A percentile compares a stretch with the other conserved stretches of the same genome.
These are phyloP conservation scores for Sugiyamaella castrensis DNA, from an alignment of 1,139 yeast genomes.

Conservation along the genomic window DNA sequence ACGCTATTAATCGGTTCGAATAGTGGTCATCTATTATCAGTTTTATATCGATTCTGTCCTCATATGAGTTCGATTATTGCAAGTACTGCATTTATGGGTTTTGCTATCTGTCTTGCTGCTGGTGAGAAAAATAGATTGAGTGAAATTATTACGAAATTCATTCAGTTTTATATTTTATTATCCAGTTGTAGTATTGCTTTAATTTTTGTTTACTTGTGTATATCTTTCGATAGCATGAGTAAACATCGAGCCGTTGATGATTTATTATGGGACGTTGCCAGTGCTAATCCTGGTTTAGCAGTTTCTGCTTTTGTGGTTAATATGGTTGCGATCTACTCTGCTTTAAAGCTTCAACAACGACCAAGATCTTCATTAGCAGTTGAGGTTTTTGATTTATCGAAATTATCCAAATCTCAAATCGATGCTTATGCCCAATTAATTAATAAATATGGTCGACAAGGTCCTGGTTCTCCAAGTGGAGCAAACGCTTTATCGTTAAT, in stretches of 20 bases:
- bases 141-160: slow-evolving; percentile 23
- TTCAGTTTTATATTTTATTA: slow-evolving; percentile 26
- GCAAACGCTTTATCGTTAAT: slow-evolving; percentile 41
- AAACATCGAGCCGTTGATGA: not conserved
- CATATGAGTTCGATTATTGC: slow-evolving; percentile 25
- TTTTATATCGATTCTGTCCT: slow-evolving; percentile 21
- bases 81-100: slow-evolving; percentile 29
- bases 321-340: slow-evolving; percentile 25
- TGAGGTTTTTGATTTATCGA: slow-evolving; percentile 38
- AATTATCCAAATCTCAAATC: slow-evolving; percentile 36
- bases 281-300: slow-evolving; percentile 32
- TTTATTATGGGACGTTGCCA: slow-evolving; percentile 10
- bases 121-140: slow-evolving; percentile 31
- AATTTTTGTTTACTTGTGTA: slow-evolving; percentile 24
- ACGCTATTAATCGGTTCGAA: not conserved
- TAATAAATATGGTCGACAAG: slow-evolving; percentile 36
- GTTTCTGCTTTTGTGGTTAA: slow-evolving; percentile 25
- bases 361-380: slow-evolving; percentile 37
- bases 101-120: slow-evolving; percentile 26
- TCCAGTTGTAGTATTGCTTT: slow-evolving; percentile 21
- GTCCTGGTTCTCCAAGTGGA: slow-evolving; percentile 43
- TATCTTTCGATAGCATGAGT: slow-evolving; percentile 22
- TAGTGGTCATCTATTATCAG: slow-evolving; percentile 3
- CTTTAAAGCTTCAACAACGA: slow-evolving; percentile 22
- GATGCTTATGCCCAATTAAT: slow-evolving; percentile 43